Evolutionary conservation across 257 asterid genomes (phyloP), one percentile per base, ranked within the genome.

Genomic region (Ballota nigra): DNA sequence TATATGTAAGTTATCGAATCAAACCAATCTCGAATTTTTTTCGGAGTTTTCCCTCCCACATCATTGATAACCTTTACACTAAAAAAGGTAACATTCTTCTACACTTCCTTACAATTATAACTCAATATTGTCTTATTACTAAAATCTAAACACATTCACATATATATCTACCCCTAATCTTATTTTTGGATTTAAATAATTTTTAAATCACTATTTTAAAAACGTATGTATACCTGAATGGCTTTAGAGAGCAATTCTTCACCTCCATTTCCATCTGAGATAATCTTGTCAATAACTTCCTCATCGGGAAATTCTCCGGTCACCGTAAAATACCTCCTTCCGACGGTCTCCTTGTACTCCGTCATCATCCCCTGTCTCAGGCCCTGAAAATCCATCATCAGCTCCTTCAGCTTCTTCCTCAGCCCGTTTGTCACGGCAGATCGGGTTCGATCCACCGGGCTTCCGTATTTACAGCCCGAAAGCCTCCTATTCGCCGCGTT

Each of bases 371-470:
- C 80, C 87, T 93, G 98, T 58, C 98, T 86, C 78, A 93, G 58
- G 4, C 81, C 88, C 87, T 93, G 97, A 33, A 93, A 93, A 6
- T 93, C 98, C 91, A 93, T 87, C 98, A 93, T 93, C 11, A 91
- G 80, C 77, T 93, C 98, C 87, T 91, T 93, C 16, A 91, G 86
- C 85, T 91, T 91, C 91, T 86, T 93, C 88, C 96, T 80, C 60
- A 93, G 89, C 66, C 98, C 97, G 72, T 93, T 91, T 0, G 98
- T 91, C 2, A 93, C 98, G 0, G 97, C 91, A 2, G 87, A 77
- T n/a, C 96, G 73, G 10, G 96, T 85, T 22, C 97, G 56, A 43
- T 91, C 98, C 40, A 91, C 88, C 3, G 82, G 88, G 6, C 95
- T 84, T 0, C 97, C 97, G 49, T 71, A 79, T 68, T 86, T 87